Evolutionary conservation across 2,329 filamentous ascomycete species (phyloP).

Genomic region (Xylariales sp.): DNA sequence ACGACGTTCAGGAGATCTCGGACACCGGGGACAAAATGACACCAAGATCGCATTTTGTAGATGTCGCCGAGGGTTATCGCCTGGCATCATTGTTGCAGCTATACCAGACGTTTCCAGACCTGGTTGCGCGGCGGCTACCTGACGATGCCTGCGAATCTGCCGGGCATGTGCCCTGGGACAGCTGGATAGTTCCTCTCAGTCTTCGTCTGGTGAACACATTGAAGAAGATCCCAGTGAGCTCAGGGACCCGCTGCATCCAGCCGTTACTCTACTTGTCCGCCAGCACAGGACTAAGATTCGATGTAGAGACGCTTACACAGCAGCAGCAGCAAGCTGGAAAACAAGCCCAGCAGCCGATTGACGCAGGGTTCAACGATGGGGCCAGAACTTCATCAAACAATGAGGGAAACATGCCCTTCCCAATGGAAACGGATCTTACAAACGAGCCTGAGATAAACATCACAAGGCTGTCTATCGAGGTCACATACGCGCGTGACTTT

Average conservation of each 20-base stretch:
- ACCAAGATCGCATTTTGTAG: constrained; percentile 26
- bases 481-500: constrained; percentile 33
- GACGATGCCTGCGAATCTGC: constrained; percentile 10
- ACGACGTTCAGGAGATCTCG: constrained; percentile 13
- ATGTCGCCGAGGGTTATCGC: constrained; percentile 33
- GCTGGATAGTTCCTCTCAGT: constrained; percentile 31
- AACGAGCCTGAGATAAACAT: constrained; percentile 14
- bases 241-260: constrained; percentile 32
- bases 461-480: constrained; percentile 27
- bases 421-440: background rate
- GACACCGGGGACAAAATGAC: constrained; percentile 25
- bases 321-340: constrained; percentile 11
- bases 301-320: constrained; percentile 12
- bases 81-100: constrained; percentile 33
- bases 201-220: constrained; percentile 28
- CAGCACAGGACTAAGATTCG: constrained; percentile 27
- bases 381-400: background rate
- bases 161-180: constrained; percentile 26
- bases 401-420: background rate
- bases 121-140: constrained; percentile 26
- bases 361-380: background rate
- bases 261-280: constrained; percentile 33
- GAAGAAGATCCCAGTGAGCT: constrained; percentile 29
- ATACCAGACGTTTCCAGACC: constrained; percentile 33
- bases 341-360: background rate